Evolutionary conservation across 768 basidiomycete species (phyloP), one percentile per base, ranked within the genome.

Genomic region (Dioszegia hungarica): DNA sequence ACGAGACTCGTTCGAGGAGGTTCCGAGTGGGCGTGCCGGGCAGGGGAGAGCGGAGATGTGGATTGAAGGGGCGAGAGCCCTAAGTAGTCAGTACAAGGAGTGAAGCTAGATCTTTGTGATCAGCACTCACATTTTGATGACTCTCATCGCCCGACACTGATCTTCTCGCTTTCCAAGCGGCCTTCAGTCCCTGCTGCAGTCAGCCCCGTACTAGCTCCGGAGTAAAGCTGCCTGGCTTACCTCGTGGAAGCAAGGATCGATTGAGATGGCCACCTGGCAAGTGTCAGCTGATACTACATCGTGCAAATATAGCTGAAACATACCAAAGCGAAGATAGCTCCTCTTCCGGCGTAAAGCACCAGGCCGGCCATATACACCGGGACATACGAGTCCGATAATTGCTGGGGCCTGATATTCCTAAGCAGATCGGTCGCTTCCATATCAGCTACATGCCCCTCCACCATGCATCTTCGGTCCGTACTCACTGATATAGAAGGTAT

Each of bases 241-340:
- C 33, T 37, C 24, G 8, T 29, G 34, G 15, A 51, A 51, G 22
- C 49, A 51, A 24, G 49, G 49, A 33, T 51, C 49, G 27, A 51
- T 25, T 3, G 22, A 15, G 5, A 51, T 38, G 15, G 49, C 49
- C 12, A 51, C 28, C 49, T 51, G 22, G 3, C 8, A 17, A 34
- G 22, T 48, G 31, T 29, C 27, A 3, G 17, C 11, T 12, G n/a
- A 19, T 4, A 31, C 47, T 10, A 49, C 17, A 20, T 38, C 33
- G 15, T 29, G 10, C 19, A 14, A 19, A 11, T 33, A 15, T n/a
- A 17, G 11, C 12, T 12, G 11, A 20, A 4, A 51, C 49, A 12
- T 27, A 51, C 49, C 20, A 51, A 11, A 38, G 49, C 34, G 31
- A 51, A 51, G 12, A 51, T 51, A 12, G 49, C 49, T 2, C 49